Evolutionary conservation across 257 asterid genomes (phyloP).

Genomic region (Solanum peruvianum): DNA sequence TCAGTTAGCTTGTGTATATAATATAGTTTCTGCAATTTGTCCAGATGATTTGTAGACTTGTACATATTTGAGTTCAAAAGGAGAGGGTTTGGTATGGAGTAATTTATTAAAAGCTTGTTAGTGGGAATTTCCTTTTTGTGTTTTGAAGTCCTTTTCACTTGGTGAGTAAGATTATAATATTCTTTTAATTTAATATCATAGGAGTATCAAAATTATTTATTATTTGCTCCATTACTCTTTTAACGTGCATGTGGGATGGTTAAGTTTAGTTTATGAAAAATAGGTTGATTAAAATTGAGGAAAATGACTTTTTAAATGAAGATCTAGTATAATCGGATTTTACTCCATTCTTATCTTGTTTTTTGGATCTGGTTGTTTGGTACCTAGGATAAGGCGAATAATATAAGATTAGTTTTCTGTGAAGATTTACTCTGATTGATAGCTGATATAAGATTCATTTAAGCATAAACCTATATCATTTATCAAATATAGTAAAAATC

Average conservation of each 20-base stretch:
- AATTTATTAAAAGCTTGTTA: background rate
- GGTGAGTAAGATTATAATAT: background rate
- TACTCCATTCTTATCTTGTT: background rate
- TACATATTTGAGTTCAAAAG: background rate
- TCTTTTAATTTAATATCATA: no score
- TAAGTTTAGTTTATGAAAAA: background rate
- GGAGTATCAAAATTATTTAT: background rate
- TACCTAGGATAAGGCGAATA: no score
- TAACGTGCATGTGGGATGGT: background rate
- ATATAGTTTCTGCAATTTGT: background rate
- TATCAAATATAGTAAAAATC: no score
- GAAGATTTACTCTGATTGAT: background rate
- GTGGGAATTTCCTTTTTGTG: background rate
- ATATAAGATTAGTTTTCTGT: background rate
- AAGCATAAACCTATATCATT: background rate
- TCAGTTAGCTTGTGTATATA: background rate
- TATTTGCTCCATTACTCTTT: background rate
- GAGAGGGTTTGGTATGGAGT: background rate
- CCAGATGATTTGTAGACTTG: background rate
- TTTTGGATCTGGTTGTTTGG: background rate
- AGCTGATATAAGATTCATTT: background rate
- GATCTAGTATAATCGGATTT: no score
- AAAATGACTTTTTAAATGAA: background rate
- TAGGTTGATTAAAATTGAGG: no score
- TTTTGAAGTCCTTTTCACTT: background rate